A percentile compares a stretch with the other conserved stretches of the same genome.
Evolutionary conservation across 768 basidiomycete species (phyloP).

Genomic region (Lentinula raphanica): DNA sequence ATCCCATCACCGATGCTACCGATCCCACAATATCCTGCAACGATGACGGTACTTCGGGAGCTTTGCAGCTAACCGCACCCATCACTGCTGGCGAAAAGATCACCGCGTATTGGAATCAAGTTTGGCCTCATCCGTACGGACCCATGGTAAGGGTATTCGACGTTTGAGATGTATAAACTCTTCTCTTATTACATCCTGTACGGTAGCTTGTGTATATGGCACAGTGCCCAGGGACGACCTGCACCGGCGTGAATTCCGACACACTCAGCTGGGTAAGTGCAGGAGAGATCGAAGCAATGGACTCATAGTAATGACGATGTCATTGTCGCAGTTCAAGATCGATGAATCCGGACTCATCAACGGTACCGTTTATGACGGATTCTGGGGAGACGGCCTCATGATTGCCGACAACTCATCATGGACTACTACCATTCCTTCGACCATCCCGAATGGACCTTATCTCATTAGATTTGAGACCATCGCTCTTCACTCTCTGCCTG

Average conservation of each 20-base stretch:
- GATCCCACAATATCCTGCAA: conserved; percentile 39
- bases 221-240: conserved; percentile 37
- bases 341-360: conserved; percentile 41
- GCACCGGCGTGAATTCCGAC: conserved; percentile 33
- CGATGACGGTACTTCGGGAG: conserved; percentile 36
- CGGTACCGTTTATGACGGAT: conserved; percentile 33
- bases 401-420: conserved; percentile 39
- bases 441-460: conserved; percentile 39
- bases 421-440: conserved; percentile 40
- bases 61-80: conserved; percentile 36
- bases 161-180: not conserved
- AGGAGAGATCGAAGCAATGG: no score
- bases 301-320: no score
- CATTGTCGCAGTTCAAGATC: conserved; percentile 43
- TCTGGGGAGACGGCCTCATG: conserved; percentile 41
- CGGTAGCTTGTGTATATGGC: conserved; percentile 39
- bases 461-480: conserved; percentile 48
- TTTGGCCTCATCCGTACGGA: conserved; percentile 40
- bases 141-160: conserved; percentile 39
- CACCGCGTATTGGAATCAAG: conserved; percentile 41
- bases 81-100: conserved; percentile 38
- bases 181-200: not conserved
- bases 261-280: conserved; percentile 37
- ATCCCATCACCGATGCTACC: conserved; percentile 36
- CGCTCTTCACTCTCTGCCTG: conserved; percentile 46